Evolutionary conservation across 73 alveolate species (phyloP).

Genomic region (Tetrahymena malaccensis): DNA sequence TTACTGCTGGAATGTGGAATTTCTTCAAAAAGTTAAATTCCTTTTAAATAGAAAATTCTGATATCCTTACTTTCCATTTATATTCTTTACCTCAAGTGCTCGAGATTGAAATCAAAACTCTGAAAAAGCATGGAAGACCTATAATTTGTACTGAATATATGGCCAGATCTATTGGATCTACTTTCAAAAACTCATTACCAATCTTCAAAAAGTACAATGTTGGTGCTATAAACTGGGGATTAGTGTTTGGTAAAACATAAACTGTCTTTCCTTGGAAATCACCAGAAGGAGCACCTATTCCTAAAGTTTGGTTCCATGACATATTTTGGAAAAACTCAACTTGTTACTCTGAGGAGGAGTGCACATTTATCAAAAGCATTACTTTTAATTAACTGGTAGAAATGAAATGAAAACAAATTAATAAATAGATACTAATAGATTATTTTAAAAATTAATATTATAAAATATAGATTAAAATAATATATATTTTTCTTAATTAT

Average conservation of each 20-base stretch:
- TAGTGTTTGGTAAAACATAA: conserved; percentile 32
- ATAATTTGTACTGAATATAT: conserved; percentile 23
- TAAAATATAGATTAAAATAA: too few relatives aligned
- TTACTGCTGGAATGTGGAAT: conserved; percentile 29
- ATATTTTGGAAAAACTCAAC: conserved; percentile 11
- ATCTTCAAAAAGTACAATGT: conserved; percentile 11
- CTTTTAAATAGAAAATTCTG: conserved; percentile 4
- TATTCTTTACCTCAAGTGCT: background rate
- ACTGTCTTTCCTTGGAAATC: conserved; percentile 42
- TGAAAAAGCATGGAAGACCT: conserved; percentile 14
- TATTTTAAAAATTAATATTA: too few relatives aligned
- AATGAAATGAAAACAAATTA: background rate
- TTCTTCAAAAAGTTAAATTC: background rate
- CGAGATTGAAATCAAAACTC: background rate
- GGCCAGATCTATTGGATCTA: conserved; percentile 32
- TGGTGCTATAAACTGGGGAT: conserved; percentile 47
- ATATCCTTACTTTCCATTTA: conserved; percentile 27
- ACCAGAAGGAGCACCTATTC: conserved; percentile 21
- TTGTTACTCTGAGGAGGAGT: conserved; percentile 14
- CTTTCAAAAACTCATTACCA: conserved; percentile 15
- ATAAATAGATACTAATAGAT: too few relatives aligned
- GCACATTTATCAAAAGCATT: background rate
- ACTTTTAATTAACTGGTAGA: background rate
- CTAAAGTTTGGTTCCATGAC: conserved; percentile 48
- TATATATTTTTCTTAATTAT: too few relatives aligned